These are phyloP conservation scores for Backusella liffmaniae DNA, from an alignment of 192 early-diverging fungal species.

Conservation along the genomic window DNA sequence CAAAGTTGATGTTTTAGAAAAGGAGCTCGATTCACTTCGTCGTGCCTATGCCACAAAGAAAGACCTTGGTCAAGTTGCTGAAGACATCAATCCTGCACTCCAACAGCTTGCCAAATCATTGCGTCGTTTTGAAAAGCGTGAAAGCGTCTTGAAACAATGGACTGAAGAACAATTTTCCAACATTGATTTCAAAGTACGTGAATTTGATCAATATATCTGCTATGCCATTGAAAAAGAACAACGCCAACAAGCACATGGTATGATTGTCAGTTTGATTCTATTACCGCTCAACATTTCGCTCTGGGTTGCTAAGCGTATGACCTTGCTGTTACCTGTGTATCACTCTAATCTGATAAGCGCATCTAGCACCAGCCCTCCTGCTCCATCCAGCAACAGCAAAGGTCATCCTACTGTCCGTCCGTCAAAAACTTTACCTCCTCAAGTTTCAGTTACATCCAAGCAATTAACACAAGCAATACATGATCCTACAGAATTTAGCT, in stretches of 20 bases:
- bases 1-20: slow-evolving; percentile 47
- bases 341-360: slow-evolving; percentile 3
- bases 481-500: background rate
- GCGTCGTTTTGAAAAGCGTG: slow-evolving; percentile 56
- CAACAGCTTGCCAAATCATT: slow-evolving; percentile 53
- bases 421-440: background rate
- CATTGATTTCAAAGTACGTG: slow-evolving; percentile 52
- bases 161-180: slow-evolving; percentile 50
- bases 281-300: slow-evolving; percentile 55
- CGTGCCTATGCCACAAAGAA: slow-evolving; percentile 56
- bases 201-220: slow-evolving; percentile 50
- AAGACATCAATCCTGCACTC: slow-evolving; percentile 51
- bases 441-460: background rate
- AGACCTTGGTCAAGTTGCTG: slow-evolving; percentile 45
- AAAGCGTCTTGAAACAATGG: slow-evolving; percentile 46
- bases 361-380: background rate
- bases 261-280: slow-evolving; percentile 39
- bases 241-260: slow-evolving; percentile 31
- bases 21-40: slow-evolving; percentile 46
- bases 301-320: slow-evolving; percentile 27
- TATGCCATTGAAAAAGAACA: slow-evolving; percentile 56
- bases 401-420: background rate
- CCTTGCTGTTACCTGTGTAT: slow-evolving; percentile 27
- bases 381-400: background rate
- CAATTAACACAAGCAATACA: background rate